These are phyloP conservation scores for Hysterium pulicare DNA, from an alignment of 2,329 filamentous ascomycete genomes.

Conservation along the genomic window DNA sequence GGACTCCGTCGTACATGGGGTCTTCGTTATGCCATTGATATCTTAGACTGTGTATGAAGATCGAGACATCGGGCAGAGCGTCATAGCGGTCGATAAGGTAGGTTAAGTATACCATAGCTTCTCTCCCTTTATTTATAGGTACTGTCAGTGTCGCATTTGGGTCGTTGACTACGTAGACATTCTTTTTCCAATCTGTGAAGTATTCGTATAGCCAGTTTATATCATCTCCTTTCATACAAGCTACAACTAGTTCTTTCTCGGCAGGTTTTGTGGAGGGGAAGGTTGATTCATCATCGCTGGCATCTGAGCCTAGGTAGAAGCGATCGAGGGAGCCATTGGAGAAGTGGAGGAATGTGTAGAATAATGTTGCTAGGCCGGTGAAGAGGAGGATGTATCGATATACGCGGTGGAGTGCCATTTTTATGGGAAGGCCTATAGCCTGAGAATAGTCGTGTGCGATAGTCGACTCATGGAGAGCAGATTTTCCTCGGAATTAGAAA, in stretches of 20 bases:
- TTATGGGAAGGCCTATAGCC: too few species aligned
- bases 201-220: constrained; percentile 31
- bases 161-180: constrained; percentile 40
- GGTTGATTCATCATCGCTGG: neutral
- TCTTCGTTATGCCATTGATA: constrained; percentile 48
- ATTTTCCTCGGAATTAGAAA: too few species aligned
- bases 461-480: too few species aligned
- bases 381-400: neutral
- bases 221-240: constrained; percentile 24
- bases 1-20: constrained; percentile 46
- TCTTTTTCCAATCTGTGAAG: constrained; percentile 27
- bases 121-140: constrained; percentile 42
- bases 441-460: too few species aligned
- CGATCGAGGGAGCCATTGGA: neutral
- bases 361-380: neutral
- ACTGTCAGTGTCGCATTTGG: constrained; percentile 33
- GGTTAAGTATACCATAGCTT: constrained; percentile 36
- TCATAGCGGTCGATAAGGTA: constrained; percentile 35
- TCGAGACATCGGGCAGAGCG: constrained; percentile 27
- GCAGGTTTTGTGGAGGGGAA: neutral
- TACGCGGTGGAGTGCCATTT: neutral
- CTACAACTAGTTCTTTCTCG: constrained; percentile 27
- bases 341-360: neutral
- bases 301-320: too few species aligned
- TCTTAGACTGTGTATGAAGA: constrained; percentile 35